Percentiles rank a stretch among this genome's conserved stretches.
phyloP scores from a whole-genome alignment of 2,329 filamentous ascomycete genomes.

The Penicillium capsulatum region DNA sequence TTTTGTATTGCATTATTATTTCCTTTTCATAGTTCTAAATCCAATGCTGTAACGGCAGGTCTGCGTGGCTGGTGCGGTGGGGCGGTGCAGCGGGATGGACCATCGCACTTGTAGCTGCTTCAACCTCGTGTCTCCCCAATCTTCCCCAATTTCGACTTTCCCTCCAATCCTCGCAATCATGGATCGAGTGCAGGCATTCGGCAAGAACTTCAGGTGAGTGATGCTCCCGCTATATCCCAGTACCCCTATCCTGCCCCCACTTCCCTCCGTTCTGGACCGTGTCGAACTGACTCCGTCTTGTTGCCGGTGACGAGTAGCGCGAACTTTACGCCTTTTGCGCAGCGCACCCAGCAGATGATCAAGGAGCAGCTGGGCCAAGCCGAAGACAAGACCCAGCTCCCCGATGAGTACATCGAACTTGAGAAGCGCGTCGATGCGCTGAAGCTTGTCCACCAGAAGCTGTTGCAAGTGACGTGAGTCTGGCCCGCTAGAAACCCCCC shows the following conservation, averaged over 20 bases:
- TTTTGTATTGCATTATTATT: slow-evolving; percentile 7
- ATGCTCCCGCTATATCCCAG: slow-evolving; percentile 10
- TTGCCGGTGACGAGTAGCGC: slow-evolving; percentile 60
- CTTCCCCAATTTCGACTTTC: slow-evolving; percentile 3
- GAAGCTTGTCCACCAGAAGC: slow-evolving; percentile 94
- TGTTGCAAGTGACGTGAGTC: slow-evolving; percentile 89
- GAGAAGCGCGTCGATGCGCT: slow-evolving; percentile 98
- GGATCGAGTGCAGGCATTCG: slow-evolving; percentile 67
- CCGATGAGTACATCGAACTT: slow-evolving; percentile 94
- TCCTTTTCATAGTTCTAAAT: slow-evolving; percentile 3
- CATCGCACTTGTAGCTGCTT: slow-evolving; percentile 15
- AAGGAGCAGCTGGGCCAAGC: slow-evolving; percentile 95
- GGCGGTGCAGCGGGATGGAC: slow-evolving; percentile 22
- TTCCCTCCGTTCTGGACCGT: slow-evolving; percentile 9
- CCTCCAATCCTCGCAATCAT: slow-evolving; percentile 41
- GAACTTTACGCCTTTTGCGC: slow-evolving; percentile 85
- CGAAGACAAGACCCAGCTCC: slow-evolving; percentile 96
- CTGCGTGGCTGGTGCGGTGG: slow-evolving; percentile 26
- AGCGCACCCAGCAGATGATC: slow-evolving; percentile 92
- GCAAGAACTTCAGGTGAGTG: slow-evolving; percentile 64
- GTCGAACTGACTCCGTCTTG: slow-evolving; percentile 32
- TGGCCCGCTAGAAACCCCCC: slow-evolving; percentile 1
- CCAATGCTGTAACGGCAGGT: slow-evolving; percentile 3
- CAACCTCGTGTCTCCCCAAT: slow-evolving; percentile 7
- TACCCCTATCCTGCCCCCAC: slow-evolving; percentile 5